Percentiles rank a stretch among this genome's conserved stretches.
phyloP scores from a whole-genome alignment of 2,329 filamentous ascomycete genomes.

The Lachnellula occidentalis region DNA sequence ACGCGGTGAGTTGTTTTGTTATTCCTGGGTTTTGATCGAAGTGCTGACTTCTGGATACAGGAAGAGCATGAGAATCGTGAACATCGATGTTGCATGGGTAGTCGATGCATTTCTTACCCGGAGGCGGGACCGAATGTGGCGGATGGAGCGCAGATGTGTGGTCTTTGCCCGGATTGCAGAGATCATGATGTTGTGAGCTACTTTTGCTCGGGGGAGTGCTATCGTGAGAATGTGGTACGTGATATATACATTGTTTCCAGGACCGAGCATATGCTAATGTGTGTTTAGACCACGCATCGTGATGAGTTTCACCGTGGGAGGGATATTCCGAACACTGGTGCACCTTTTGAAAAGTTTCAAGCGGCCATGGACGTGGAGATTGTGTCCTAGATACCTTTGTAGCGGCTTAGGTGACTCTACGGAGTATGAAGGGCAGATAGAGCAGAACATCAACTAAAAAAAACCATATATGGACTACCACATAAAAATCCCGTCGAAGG shows the following conservation, averaged over 20 bases:
- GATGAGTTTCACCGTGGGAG: conserved; percentile 7
- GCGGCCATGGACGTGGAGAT: conserved; percentile 5
- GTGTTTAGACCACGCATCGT: conserved; percentile 1
- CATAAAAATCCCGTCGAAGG: too few relatives aligned
- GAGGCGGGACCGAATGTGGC: conserved; percentile 9
- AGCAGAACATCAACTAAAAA: too few relatives aligned
- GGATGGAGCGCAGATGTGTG: conserved; percentile 6
- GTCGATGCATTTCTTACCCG: conserved; percentile 18
- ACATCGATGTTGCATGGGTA: conserved; percentile 21
- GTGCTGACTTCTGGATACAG: conserved; percentile 2
- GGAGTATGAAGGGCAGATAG: too few relatives aligned
- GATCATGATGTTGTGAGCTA: conserved; percentile 19
- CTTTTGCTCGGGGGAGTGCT: conserved; percentile 25
- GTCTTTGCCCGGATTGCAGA: conserved; percentile 21
- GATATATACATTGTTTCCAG: background rate
- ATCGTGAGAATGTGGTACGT: conserved; percentile 21
- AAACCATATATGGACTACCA: too few relatives aligned
- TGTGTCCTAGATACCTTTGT: conserved; percentile 2
- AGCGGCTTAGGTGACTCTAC: too few relatives aligned
- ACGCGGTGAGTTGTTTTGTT: conserved; percentile 20
- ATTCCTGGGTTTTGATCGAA: background rate
- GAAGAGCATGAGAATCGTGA: conserved; percentile 20
- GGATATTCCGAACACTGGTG: conserved; percentile 4
- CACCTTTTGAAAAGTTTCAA: background rate
- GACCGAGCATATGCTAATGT: background rate